Base-by-base conservation (phyloP, 352 stramenopile species). In the Hyaloperonospora brassicae region DNA sequence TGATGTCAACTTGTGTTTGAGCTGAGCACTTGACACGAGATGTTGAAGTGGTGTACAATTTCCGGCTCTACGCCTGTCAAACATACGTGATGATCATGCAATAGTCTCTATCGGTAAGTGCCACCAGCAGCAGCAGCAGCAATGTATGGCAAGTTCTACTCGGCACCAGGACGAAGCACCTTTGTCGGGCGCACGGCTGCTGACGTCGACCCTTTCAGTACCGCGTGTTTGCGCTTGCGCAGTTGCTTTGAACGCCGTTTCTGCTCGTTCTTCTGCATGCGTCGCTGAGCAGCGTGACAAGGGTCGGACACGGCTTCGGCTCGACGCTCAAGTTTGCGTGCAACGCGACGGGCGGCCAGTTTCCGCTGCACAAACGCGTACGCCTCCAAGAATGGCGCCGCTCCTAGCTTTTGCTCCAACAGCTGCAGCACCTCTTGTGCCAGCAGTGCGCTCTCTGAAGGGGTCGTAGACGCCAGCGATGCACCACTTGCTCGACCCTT, bases 301-400 rank as follows among this genome's bases (percentile, higher is more conserved):
- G 85, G 84, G 41, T 96, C 75, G 9, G 77, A 68, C 41, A 96
- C 66, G 8, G 84, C 65, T 50, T 93, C 82, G 46, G 77, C 79
- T 57, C 84, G 88, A 55, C 80, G 85, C 57, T 93, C 70, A 52
- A 87, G 68, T 25, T 87, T 87, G 40, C 86, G 79, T 27, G 62
- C 69, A 12, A 78, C 82, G 14, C 84, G 82, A 57, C 87, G 84
- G 14, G 77, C 64, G 1, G 73, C 76, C 41, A 92, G 72, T 60
- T 92, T 88, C 52, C 70, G 70, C 55, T 95, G 86, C 38, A 96
- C 84, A 27, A 90, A 86, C 43, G 84, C 87, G 63, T 92, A 95
- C 10, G 79, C 64, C 27, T 89, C 72, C 31, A 93, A 58, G 58
- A 95, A 96, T 13, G 66, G 44, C n/a, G 62, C 68, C 5, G 70